Percentiles rank a stretch among this genome's conserved stretches.
These are phyloP conservation scores for Quercus engelmannii DNA, from an alignment of 306 rosid genomes.

Conservation along the genomic window DNA sequence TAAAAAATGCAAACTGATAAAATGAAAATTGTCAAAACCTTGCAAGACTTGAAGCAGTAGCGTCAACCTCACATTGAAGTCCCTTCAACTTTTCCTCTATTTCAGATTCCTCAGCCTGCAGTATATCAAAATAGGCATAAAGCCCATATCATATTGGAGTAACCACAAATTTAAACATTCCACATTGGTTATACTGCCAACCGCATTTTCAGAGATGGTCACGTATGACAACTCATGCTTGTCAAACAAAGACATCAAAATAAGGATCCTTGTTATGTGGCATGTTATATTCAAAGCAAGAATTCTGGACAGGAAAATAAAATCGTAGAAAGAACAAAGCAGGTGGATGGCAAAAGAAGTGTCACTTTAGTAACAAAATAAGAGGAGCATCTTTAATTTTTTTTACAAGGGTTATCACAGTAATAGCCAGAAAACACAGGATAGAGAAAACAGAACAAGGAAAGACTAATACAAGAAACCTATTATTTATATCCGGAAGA, in stretches of 20 bases:
- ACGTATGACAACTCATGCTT: background rate
- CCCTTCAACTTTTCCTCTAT: slow-evolving; percentile 56
- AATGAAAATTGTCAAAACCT: slow-evolving; percentile 39
- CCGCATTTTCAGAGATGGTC: background rate
- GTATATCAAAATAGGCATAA: slow-evolving; percentile 12
- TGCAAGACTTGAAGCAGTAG: slow-evolving; percentile 36
- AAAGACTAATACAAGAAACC: background rate
- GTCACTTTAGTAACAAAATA: background rate
- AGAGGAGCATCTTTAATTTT: background rate
- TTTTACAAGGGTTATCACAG: background rate
- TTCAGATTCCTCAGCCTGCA: slow-evolving; percentile 80
- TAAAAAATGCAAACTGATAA: slow-evolving; percentile 1
- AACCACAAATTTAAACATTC: background rate
- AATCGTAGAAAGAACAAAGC: background rate
- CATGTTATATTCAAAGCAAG: background rate
- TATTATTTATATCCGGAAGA: slow-evolving; percentile 13
- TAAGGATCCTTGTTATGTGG: background rate
- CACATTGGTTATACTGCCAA: background rate
- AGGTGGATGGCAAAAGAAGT: background rate
- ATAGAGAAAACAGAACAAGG: background rate
- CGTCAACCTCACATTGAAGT: slow-evolving; percentile 49
- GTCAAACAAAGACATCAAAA: background rate
- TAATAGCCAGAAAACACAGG: background rate
- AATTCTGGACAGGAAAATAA: background rate
- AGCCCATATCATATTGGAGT: background rate